phyloP scores from a whole-genome alignment of 805 yeast species.

The Suhomyces emberorum region DNA sequence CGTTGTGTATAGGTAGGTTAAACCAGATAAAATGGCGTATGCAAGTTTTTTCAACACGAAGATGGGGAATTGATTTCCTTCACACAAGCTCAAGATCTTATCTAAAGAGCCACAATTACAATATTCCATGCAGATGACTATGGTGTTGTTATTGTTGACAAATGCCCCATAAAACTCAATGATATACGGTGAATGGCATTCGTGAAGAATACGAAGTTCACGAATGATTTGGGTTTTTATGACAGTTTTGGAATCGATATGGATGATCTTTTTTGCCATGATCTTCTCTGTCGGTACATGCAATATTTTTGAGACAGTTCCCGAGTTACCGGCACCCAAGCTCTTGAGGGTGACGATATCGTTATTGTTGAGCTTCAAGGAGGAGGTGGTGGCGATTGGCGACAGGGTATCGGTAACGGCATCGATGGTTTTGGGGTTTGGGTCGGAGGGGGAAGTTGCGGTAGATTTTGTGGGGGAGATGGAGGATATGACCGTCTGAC shows the following conservation, averaged over 20 bases:
- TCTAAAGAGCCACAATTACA: slow-evolving; percentile 94
- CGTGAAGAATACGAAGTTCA: slow-evolving; percentile 87
- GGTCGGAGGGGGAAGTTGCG: slow-evolving; percentile 10
- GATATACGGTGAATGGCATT: slow-evolving; percentile 78
- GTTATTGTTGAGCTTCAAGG: slow-evolving; percentile 36
- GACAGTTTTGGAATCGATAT: slow-evolving; percentile 75
- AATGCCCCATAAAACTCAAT: slow-evolving; percentile 91
- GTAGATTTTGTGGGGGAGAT: slow-evolving; percentile 40
- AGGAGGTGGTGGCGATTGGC: slow-evolving; percentile 34
- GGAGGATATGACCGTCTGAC: slow-evolving; percentile 42
- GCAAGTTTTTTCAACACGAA: slow-evolving; percentile 70
- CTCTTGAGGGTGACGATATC: slow-evolving; percentile 74
- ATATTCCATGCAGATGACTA: slow-evolving; percentile 91
- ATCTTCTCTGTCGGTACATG: slow-evolving; percentile 85
- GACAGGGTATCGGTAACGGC: slow-evolving; percentile 13
- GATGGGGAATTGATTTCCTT: slow-evolving; percentile 46
- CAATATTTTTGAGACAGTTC: slow-evolving; percentile 82
- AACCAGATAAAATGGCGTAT: slow-evolving; percentile 73
- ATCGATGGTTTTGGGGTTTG: not conserved
- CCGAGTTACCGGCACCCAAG: slow-evolving; percentile 92
- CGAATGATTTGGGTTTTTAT: slow-evolving; percentile 81
- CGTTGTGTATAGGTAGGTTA: slow-evolving; percentile 73
- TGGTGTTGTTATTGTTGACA: slow-evolving; percentile 59
- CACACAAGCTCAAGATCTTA: slow-evolving; percentile 59
- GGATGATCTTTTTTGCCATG: slow-evolving; percentile 88